Percentiles rank a stretch among this genome's conserved stretches.
These are phyloP conservation scores for Chytriomyces sp. DNA, from an alignment of 192 early-diverging fungal genomes.

Conservation along the genomic window DNA sequence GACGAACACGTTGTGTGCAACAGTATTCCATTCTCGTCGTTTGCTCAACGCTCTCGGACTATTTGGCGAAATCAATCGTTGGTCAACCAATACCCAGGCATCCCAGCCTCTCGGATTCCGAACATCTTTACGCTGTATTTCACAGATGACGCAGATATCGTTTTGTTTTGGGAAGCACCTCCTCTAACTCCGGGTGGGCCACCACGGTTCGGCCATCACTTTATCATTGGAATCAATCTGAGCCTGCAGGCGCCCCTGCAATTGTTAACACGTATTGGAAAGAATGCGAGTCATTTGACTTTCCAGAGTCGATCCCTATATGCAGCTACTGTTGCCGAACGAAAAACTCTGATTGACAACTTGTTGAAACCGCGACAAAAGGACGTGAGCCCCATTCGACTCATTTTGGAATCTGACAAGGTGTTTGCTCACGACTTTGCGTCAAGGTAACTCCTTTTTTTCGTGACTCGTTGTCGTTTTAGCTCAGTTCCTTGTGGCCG, in stretches of 20 bases:
- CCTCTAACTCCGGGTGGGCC: constrained; percentile 27
- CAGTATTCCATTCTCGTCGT: constrained; percentile 65
- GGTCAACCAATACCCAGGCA: constrained; percentile 64
- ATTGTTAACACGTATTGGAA: constrained; percentile 31
- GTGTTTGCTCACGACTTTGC: constrained; percentile 38
- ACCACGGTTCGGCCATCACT: constrained; percentile 77
- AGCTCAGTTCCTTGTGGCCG: not conserved
- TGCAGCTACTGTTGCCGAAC: constrained; percentile 69
- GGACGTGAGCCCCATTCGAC: constrained; percentile 70
- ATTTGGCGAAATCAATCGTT: constrained; percentile 72
- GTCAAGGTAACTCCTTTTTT: constrained; percentile 10
- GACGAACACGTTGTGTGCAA: constrained; percentile 58
- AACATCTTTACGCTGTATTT: constrained; percentile 83
- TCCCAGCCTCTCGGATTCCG: constrained; percentile 57
- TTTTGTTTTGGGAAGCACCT: constrained; percentile 73
- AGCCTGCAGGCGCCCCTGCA: constrained; percentile 64
- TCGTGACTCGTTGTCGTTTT: not conserved
- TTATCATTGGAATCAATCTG: constrained; percentile 89
- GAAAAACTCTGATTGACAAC: constrained; percentile 61
- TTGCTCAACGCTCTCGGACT: constrained; percentile 70
- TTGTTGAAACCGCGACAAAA: constrained; percentile 62
- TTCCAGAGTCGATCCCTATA: constrained; percentile 62
- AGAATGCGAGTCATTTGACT: constrained; percentile 27
- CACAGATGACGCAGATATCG: constrained; percentile 85
- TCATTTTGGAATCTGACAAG: constrained; percentile 55